Base-by-base conservation (phyloP, 768 basidiomycete genomes). In the Boletus sensibilis region DNA sequence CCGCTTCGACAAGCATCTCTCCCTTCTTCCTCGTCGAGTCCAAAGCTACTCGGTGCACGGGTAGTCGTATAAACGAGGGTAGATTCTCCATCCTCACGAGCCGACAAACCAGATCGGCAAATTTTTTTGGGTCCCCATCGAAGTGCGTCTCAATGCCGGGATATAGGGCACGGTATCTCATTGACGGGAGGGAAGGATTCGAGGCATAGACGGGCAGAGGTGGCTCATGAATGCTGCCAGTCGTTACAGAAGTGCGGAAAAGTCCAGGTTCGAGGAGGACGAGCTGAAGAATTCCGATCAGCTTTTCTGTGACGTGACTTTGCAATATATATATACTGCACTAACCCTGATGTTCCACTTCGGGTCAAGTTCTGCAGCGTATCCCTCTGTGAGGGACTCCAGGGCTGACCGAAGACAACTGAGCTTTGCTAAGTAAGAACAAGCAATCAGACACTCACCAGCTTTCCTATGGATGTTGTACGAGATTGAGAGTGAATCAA, bases 311-410 rank as follows among this genome's bases (percentile, higher is more conserved):
- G n/a, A 29, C 23, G 25, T 12, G 23, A 29, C 25, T 2, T 29
- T 27, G 12, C 11, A 41, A 20, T 5, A 2, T 34, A 20, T 5
- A 2, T 34, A 25, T 31, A 42, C n/a, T 8, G 16, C 21, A 56
- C 63, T 20, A 37, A 71, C 74, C 58, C 64, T 75, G 60, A 75
- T 73, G 56, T 72, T 67, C 74, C 74, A 75, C 9, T 52, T 59
- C 2, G 74, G 74, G 44, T 74, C 71, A 12, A 75, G 63, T 40
- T 75, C 74, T 50, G 52, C 47, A 23, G 60, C 66, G 5, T 73
- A 64, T 5, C 66, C 60, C 48, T 75, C 69, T 3, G 66, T 68
- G 21, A 74, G 56, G 4, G 64, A 58, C 47, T 75, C 74, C 4
- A 75, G 53, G 4, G 74, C 74, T 76, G 40, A 45, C 42, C 34